Evolutionary conservation across 2,329 filamentous ascomycete species (phyloP), one percentile per base, ranked within the genome.

Genomic region (Paecilomyces sp.): DNA sequence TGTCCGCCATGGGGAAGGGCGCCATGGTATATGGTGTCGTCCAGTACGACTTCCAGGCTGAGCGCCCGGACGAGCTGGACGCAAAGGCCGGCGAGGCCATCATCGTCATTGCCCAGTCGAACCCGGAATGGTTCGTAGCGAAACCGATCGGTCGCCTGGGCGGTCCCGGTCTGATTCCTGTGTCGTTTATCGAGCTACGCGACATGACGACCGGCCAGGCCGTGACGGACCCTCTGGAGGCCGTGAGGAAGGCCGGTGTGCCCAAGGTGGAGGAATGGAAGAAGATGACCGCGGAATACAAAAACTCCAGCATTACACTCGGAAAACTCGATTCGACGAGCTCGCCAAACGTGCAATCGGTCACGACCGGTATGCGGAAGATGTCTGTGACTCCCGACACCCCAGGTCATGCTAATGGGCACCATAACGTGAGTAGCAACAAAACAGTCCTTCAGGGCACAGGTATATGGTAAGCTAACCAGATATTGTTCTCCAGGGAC

Each of bases 261-360:
- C 94, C 94, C 12, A 89, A 88, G 69, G 94, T 99, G 3, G 94
- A 99, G 72, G 94, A 99, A 70, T 99, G 94, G 94, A 99, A 99
- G 81, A 96, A 95, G 78, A 97, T 97, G 91, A 92, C 94, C 0
- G 93, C 93, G 59, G 93, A 97, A 64, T 99, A 99, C 78, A 99
- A 99, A 81, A 97, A 97, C 74, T 96, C 92, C 74, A 97, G 94
- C 77, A 97, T 99, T 71, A 93, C 92, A 0, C 80, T 99, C 51
- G 94, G 94, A 66, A 96, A 93, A 76, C 93, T 95, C 66, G 91
- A 93, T 59, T 72, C 71, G 64, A 62, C 64, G 25, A 63, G 24
- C 22, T 9, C 69, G 55, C 59, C 57, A 2, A 61, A 66, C 11
- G 79, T 83, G 66, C 82, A 84, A 65, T 80, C 82, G 12, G 79